Evolutionary conservation across 345 rosid genomes (phyloP).

Genomic region (Odontarrhena argentea): DNA sequence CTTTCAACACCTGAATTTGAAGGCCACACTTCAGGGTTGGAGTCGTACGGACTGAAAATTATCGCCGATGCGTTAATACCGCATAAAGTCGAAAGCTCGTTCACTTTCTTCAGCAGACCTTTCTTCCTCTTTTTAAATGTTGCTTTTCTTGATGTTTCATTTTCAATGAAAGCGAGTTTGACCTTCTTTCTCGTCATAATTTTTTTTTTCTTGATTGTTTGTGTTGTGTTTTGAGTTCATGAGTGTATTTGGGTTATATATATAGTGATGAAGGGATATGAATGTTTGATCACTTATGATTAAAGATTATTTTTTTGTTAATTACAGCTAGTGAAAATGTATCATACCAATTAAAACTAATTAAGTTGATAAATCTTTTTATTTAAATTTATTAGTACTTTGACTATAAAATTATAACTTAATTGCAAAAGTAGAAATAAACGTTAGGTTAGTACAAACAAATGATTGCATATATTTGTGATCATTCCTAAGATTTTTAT

Average conservation of each 20-base stretch:
- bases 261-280: slow-evolving; percentile 10
- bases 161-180: slow-evolving; percentile 36
- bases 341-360: background rate
- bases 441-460: background rate
- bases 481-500: background rate
- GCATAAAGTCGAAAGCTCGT: slow-evolving; percentile 36
- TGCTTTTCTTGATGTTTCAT: slow-evolving; percentile 38
- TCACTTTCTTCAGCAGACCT: slow-evolving; percentile 40
- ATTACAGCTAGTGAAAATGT: background rate
- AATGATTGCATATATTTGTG: background rate
- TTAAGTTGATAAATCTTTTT: background rate
- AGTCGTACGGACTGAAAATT: slow-evolving; percentile 33
- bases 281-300: background rate
- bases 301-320: background rate
- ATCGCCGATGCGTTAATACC: slow-evolving; percentile 35
- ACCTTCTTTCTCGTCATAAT: slow-evolving; percentile 41
- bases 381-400: background rate
- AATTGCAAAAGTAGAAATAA: background rate
- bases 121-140: slow-evolving; percentile 42
- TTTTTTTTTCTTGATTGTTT: background rate
- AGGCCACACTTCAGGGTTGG: slow-evolving; percentile 30
- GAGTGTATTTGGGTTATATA: background rate
- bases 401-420: too few species aligned
- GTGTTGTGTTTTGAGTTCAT: background rate
- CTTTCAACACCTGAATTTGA: slow-evolving; percentile 8